phyloP scores from a whole-genome alignment of 495 filamentous ascomycete genomes.

The Aspergillus haitiensis region DNA sequence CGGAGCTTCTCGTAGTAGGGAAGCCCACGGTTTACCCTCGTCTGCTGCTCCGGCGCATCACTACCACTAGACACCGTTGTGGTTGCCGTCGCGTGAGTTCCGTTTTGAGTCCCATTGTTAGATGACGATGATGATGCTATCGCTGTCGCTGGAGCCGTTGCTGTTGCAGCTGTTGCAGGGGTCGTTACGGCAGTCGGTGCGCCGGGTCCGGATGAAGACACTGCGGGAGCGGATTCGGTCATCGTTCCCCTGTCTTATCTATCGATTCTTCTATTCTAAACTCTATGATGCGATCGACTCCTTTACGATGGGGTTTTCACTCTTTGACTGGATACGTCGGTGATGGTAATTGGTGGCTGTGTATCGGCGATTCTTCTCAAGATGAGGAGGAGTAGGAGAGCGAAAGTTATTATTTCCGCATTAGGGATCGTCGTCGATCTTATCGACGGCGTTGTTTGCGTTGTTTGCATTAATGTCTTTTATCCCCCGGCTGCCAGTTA shows the following conservation, averaged over 20 bases:
- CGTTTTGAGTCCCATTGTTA: not conserved
- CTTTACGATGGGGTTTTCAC: not conserved
- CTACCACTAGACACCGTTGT: constrained; percentile 3
- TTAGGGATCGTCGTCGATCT: constrained; percentile 22
- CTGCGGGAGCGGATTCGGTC: constrained; percentile 34
- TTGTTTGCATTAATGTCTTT: constrained; percentile 35
- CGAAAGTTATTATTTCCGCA: constrained; percentile 23
- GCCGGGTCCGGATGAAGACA: constrained; percentile 12
- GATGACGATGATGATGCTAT: constrained; percentile 5
- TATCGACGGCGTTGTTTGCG: constrained; percentile 39
- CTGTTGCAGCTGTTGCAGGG: constrained; percentile 15
- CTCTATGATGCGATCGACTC: not conserved
- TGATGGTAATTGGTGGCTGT: not conserved
- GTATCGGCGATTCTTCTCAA: not conserved
- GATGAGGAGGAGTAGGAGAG: not conserved
- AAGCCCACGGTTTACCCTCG: constrained; percentile 45
- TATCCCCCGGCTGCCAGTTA: too few species aligned
- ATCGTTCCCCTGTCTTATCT: constrained; percentile 16
- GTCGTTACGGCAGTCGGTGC: constrained; percentile 10
- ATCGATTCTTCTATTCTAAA: constrained; percentile 1
- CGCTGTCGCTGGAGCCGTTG: constrained; percentile 5
- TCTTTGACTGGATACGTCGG: too few species aligned
- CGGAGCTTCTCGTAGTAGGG: constrained; percentile 75
- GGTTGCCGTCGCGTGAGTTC: too few species aligned
- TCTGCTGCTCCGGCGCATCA: constrained; percentile 12